These are phyloP conservation scores for Xanthoconium stramineum DNA, from an alignment of 768 basidiomycete species.

Conservation along the genomic window DNA sequence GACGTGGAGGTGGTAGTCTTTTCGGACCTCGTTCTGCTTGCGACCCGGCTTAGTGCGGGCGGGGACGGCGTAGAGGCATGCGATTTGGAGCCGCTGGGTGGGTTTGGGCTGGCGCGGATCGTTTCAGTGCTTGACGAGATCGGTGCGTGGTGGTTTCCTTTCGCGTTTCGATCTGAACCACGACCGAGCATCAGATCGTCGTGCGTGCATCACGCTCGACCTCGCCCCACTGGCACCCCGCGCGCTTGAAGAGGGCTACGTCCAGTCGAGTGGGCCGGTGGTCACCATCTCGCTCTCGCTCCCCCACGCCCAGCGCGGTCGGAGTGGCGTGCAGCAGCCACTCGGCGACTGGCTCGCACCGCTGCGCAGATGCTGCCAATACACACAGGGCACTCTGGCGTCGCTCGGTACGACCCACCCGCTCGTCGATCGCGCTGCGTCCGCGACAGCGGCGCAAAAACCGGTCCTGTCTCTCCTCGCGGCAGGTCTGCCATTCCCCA, in stretches of 20 bases:
- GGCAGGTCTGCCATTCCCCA: conserved; percentile 58
- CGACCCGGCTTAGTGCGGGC: conserved; percentile 23
- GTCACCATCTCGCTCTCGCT: conserved; percentile 37
- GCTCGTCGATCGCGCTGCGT: conserved; percentile 26
- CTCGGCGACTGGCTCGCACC: conserved; percentile 44
- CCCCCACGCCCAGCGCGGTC: conserved; percentile 10
- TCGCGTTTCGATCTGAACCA: not conserved
- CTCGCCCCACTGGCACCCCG: conserved; percentile 44
- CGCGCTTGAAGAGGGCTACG: conserved; percentile 38
- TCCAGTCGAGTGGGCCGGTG: conserved; percentile 33
- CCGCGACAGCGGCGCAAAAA: conserved; percentile 30
- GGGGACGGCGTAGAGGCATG: conserved; percentile 25
- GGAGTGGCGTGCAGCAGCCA: not conserved
- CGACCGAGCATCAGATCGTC: conserved; percentile 16
- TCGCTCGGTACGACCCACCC: conserved; percentile 26
- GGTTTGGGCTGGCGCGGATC: conserved; percentile 47
- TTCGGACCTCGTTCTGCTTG: conserved; percentile 66
- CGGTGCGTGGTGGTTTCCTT: conserved; percentile 3
- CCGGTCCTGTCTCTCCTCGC: conserved; percentile 40
- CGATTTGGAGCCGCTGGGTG: conserved; percentile 42
- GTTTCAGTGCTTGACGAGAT: conserved; percentile 43
- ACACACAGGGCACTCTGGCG: conserved; percentile 44
- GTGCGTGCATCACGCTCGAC: conserved; percentile 43
- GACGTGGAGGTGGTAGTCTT: conserved; percentile 51
- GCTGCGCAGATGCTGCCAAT: conserved; percentile 49